Evolutionary conservation across 2,329 filamentous ascomycete genomes (phyloP).

Genomic region (Cordyceps farinosa): DNA sequence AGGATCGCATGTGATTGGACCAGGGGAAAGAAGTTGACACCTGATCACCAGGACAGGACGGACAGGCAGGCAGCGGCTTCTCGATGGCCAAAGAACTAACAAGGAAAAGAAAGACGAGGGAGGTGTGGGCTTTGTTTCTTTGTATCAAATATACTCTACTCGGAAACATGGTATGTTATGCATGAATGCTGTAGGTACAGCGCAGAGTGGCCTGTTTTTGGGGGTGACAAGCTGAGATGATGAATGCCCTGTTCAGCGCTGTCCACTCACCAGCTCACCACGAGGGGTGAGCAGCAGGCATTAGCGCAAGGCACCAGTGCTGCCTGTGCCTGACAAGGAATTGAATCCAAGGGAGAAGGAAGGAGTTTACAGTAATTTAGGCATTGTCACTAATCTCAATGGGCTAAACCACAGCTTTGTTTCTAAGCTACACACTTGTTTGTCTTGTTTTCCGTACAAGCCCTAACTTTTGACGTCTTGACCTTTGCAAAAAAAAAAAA

Average conservation of each 20-base stretch:
- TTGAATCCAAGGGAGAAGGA: background rate
- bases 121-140: background rate
- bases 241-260: background rate
- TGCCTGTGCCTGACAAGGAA: background rate
- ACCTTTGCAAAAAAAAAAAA: background rate
- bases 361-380: background rate
- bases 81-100: background rate
- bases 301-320: slow-evolving; percentile 5
- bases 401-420: background rate
- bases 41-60: slow-evolving; percentile 12
- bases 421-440: background rate
- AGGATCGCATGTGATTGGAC: slow-evolving; percentile 12
- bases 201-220: background rate
- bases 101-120: background rate
- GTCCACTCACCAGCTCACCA: too few species aligned
- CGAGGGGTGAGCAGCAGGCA: background rate
- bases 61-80: background rate
- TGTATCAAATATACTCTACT: background rate
- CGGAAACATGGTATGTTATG: background rate
- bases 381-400: background rate
- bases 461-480: background rate
- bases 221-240: background rate
- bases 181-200: slow-evolving; percentile 1
- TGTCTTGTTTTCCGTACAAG: background rate
- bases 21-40: background rate